These are phyloP conservation scores for Prunus yedoensis DNA, from an alignment of 331 rosid species.

Conservation along the genomic window DNA sequence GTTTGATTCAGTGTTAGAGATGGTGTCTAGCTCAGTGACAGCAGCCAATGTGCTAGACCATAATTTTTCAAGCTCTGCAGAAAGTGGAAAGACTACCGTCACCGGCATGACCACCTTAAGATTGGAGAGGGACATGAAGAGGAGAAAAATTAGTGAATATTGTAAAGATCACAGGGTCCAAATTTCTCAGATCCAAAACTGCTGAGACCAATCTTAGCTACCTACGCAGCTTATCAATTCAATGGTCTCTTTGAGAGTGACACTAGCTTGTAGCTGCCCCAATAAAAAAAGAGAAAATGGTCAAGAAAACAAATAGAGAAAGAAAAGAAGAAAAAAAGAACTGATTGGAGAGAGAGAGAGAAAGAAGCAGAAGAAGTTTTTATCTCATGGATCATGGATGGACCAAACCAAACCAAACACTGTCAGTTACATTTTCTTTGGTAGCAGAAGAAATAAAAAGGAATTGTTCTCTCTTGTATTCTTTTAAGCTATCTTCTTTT, in stretches of 20 bases:
- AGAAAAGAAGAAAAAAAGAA: slow-evolving; percentile 1
- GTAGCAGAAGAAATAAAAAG: not conserved
- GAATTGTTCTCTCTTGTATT: slow-evolving; percentile 4
- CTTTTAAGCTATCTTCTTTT: not conserved
- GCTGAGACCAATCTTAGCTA: slow-evolving; percentile 8
- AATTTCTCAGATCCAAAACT: slow-evolving; percentile 39
- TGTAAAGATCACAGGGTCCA: slow-evolving; percentile 46
- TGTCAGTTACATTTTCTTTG: not conserved
- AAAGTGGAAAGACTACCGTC: slow-evolving; percentile 54
- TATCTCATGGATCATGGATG: not conserved
- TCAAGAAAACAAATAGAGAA: slow-evolving; percentile 1
- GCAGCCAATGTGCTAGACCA: slow-evolving; percentile 80
- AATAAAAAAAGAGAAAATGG: not conserved
- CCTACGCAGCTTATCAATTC: not conserved
- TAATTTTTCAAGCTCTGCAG: slow-evolving; percentile 62
- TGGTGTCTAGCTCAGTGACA: slow-evolving; percentile 58
- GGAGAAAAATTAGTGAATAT: slow-evolving; percentile 46
- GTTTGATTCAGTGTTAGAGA: slow-evolving; percentile 48
- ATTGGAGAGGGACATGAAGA: slow-evolving; percentile 51
- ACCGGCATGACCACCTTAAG: slow-evolving; percentile 23
- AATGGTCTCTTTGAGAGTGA: slow-evolving; percentile 9
- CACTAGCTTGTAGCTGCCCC: slow-evolving; percentile 7
- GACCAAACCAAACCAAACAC: not conserved
- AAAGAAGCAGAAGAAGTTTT: not conserved
- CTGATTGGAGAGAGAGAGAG: not conserved